A percentile compares a stretch with the other conserved stretches of the same genome.
Conservation (phyloP, 148 eudicot species). For the Spergularia marina region DNA sequence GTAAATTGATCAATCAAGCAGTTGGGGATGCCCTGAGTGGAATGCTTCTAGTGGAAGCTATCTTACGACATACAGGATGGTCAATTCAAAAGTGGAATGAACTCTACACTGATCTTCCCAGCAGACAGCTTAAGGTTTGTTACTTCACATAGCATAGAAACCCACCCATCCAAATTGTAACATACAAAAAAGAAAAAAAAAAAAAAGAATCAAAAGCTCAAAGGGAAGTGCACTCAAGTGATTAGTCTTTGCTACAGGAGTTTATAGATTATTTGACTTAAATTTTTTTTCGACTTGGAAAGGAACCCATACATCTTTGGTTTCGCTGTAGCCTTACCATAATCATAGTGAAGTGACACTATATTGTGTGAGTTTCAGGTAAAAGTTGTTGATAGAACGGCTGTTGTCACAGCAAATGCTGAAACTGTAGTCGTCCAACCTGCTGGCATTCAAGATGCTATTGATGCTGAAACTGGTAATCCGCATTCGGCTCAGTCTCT, state of each 20-base stretch:
- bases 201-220: background rate
- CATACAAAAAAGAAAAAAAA: background rate
- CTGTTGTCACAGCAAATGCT: slow-evolving; percentile 81
- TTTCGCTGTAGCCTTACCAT: background rate
- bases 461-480: slow-evolving; percentile 70
- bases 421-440: slow-evolving; percentile 81
- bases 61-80: slow-evolving; percentile 76
- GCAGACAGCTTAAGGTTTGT: slow-evolving; percentile 89
- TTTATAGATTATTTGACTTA: background rate
- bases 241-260: background rate
- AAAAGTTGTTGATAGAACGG: slow-evolving; percentile 79
- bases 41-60: slow-evolving; percentile 79
- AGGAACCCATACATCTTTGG: background rate
- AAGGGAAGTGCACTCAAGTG: background rate
- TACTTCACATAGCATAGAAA: background rate
- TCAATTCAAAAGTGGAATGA: slow-evolving; percentile 79
- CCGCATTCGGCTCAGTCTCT: background rate
- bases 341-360: background rate
- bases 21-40: slow-evolving; percentile 98
- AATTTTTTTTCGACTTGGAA: too few relatives aligned
- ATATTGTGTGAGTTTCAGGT: slow-evolving; percentile 46
- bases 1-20: slow-evolving; percentile 88
- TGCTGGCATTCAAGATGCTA: slow-evolving; percentile 82
- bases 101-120: slow-evolving; percentile 82
- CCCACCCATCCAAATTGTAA: slow-evolving; percentile 1